Evolutionary conservation across 352 stramenopile genomes (phyloP).

Genomic region (Phytophthora fragariaefolia): DNA sequence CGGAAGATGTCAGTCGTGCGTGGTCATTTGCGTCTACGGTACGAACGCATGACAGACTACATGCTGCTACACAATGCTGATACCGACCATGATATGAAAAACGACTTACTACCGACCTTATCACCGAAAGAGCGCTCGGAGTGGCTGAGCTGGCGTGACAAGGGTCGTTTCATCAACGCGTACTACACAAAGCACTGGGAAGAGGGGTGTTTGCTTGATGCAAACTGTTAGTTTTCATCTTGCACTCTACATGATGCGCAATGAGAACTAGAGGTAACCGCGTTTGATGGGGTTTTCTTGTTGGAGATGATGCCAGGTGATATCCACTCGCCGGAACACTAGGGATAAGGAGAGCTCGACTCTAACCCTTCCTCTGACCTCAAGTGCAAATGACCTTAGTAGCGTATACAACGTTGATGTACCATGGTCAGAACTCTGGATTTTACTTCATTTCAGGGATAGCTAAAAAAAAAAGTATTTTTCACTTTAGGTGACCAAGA

Average conservation of each 20-base stretch:
- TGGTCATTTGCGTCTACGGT: constrained; percentile 46
- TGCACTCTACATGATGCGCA: background rate
- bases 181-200: constrained; percentile 62
- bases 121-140: constrained; percentile 14
- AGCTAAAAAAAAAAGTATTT: no score
- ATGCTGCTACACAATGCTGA: constrained; percentile 44
- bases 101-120: constrained; percentile 38
- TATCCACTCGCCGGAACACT: no score
- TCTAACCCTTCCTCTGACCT: no score
- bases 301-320: no score
- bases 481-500: no score
- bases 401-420: no score
- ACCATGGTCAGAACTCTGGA: no score
- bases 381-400: no score
- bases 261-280: background rate
- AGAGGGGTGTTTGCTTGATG: constrained; percentile 35
- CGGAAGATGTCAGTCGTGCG: constrained; percentile 41
- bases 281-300: no score
- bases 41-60: constrained; percentile 34
- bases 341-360: no score
- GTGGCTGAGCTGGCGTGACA: constrained; percentile 21
- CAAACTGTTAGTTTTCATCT: constrained; percentile 21
- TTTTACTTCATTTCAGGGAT: no score
- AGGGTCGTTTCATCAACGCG: constrained; percentile 38
- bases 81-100: constrained; percentile 38